These are phyloP conservation scores for Cyclotella atomus DNA, from an alignment of 108 stramenopile species.

Conservation along the genomic window DNA sequence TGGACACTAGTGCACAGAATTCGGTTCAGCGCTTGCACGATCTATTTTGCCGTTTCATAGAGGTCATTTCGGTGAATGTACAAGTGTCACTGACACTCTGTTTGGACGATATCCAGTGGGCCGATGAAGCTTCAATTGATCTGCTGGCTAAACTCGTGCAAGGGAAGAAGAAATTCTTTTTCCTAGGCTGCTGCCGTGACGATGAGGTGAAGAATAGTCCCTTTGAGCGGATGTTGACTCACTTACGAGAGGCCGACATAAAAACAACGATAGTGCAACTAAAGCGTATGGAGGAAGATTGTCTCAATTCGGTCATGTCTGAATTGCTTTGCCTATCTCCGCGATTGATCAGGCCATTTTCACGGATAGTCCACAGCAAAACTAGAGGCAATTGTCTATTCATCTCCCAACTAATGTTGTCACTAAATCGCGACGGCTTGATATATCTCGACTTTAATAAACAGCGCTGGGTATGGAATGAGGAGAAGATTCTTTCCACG, in stretches of 20 bases:
- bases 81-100: neutral
- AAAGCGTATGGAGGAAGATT: constrained; percentile 9
- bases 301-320: constrained; percentile 27
- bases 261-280: constrained; percentile 1
- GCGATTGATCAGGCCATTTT: constrained; percentile 8
- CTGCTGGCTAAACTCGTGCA: constrained; percentile 11
- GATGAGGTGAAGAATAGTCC: constrained; percentile 23
- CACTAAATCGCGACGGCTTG: constrained; percentile 7
- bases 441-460: constrained; percentile 4
- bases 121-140: constrained; percentile 12
- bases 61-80: constrained; percentile 8
- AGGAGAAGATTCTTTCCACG: constrained; percentile 12
- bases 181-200: constrained; percentile 30
- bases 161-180: neutral
- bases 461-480: constrained; percentile 38
- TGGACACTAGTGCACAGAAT: neutral
- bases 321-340: constrained; percentile 12
- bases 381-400: constrained; percentile 32
- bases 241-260: neutral
- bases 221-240: neutral
- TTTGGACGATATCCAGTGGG: constrained; percentile 24
- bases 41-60: constrained; percentile 16
- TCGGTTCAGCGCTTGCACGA: neutral
- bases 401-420: constrained; percentile 10
- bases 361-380: constrained; percentile 18